Evolutionary conservation across 1,139 yeast genomes (phyloP), one percentile per base, ranked within the genome.

Genomic region (Candida sojae): DNA sequence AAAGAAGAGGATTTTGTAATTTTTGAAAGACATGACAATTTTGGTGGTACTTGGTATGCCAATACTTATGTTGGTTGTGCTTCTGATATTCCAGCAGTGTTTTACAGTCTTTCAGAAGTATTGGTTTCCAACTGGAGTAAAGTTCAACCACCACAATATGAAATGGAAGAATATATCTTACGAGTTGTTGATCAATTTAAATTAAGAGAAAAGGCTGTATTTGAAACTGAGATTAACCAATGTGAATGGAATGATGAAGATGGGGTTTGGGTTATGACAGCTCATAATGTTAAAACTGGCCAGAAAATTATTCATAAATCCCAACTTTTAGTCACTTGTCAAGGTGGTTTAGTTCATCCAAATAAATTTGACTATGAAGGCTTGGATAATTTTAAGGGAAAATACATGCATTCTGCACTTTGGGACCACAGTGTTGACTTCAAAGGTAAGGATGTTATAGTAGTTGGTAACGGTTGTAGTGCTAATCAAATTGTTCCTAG

Each of bases 21-120:
- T 6, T 76, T 73, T 51, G 83, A 79, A 50, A 71, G 72, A 52
- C 79, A 73, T 49, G 65, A 62, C 44, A 62, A 70, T 44, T 67
- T 76, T 50, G 83, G 83, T n/a, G 83, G 83, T 5, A 77, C 82
- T 35, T 79, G 83, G 83, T 73, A 70, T 59, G 79, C 80, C 44
- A 79, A 79, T 54, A 68, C 79, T 3, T 79, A 79, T 53, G 83
- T 83, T 3, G 83, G 82, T 5, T 77, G 80, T 57, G 83, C 82
- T 35, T 70, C 77, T 26, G 80, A 75, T 56, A 71, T 77, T 47
- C 83, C 83, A 4, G 77, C 79, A 1, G 57, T 75, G 32, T 79
- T 80, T 75, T 75, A 77, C 50, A 70, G 77, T 30, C 69, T 69
- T 45, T 71, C 68, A 25, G 67, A 66, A 45, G 77, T 68, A 47